Base-by-base conservation (phyloP, 129 eudicot species). In the Flaveria robusta region DNA sequence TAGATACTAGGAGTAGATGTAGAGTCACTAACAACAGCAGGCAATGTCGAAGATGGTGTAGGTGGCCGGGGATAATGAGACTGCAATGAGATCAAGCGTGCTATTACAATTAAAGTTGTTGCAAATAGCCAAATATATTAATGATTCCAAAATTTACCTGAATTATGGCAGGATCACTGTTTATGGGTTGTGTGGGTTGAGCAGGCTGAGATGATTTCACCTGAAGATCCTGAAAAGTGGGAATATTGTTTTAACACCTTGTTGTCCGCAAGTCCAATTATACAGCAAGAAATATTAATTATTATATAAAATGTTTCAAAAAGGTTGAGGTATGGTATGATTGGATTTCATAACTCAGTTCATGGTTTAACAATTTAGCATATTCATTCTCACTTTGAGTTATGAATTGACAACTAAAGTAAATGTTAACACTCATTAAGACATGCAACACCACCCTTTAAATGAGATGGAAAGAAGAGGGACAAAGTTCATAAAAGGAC, bases 41-140 rank as follows among this genome's bases (percentile, higher is more conserved):
- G 95, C 73, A 90, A 47, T 82, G 76, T 90, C 75, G 92, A 37
- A 39, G 92, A 67, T 66, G 88, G 65, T 24, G 94, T 29, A 66
- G 90, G 34, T 71, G 96, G 88, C 12, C 77, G 88, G 74, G 98
- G 90, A 82, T 92, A 88, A 77, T 91, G 96, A 83, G 97, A 91
- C 96, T 91, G 90, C 84, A 79, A 6, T 29, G 43, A 26, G 8
- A 15, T 15, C 22, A 14, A 63, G 20, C 7, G 43, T 63, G 29
- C 43, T 15, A 15, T 29, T 15, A 27, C 22, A 15, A 63, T 27
- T 42, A 5, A 29, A 63, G 6, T 15, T 29, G 13, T 27, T 37
- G 14, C 19, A 34, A 34, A 34, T 34, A 34, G 39, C 7, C 39
- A 77, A 12, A 31, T 7, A 79, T 27, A 24, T 34, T 18, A 9